Evolutionary conservation across 2,329 filamentous ascomycete genomes (phyloP).

Genomic region (Fusarium subtropicale): DNA sequence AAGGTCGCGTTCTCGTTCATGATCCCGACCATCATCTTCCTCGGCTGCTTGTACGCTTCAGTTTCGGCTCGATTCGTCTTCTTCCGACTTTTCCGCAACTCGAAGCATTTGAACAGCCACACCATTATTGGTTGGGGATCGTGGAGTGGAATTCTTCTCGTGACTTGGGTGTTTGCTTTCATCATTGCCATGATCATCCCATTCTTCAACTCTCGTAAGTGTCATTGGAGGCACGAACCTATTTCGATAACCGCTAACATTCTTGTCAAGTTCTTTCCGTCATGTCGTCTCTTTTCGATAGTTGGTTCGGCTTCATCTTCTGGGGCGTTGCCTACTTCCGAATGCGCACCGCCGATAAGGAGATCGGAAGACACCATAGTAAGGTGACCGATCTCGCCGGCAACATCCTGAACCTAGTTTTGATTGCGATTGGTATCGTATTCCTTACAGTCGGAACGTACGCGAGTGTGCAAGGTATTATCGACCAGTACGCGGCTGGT

Average conservation of each 20-base stretch:
- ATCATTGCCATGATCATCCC: conserved; percentile 93
- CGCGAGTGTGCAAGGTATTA: conserved; percentile 77
- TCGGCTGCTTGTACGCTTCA: conserved; percentile 90
- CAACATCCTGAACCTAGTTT: conserved; percentile 74
- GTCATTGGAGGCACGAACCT: background rate
- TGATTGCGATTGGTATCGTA: conserved; percentile 81
- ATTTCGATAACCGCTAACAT: conserved; percentile 7
- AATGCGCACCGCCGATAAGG: conserved; percentile 74
- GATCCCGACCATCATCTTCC: conserved; percentile 93
- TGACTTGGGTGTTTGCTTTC: conserved; percentile 87
- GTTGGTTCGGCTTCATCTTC: conserved; percentile 95
- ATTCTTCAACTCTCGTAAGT: conserved; percentile 82
- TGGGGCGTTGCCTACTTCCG: conserved; percentile 86
- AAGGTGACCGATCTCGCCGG: conserved; percentile 63
- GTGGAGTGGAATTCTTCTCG: conserved; percentile 78
- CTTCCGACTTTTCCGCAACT: conserved; percentile 85
- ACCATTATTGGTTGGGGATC: conserved; percentile 83
- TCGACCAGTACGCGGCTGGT: conserved; percentile 75
- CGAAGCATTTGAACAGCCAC: conserved; percentile 82
- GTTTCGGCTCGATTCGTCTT: conserved; percentile 92
- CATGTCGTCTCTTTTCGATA: conserved; percentile 91
- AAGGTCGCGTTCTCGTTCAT: conserved; percentile 95
- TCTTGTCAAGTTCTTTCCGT: conserved; percentile 67
- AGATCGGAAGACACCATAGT: conserved; percentile 64
- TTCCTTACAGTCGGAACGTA: conserved; percentile 89